Percentiles rank a stretch among this genome's conserved stretches.
These are phyloP conservation scores for Arabis hirsuta DNA, from an alignment of 345 rosid species.

Conservation along the genomic window DNA sequence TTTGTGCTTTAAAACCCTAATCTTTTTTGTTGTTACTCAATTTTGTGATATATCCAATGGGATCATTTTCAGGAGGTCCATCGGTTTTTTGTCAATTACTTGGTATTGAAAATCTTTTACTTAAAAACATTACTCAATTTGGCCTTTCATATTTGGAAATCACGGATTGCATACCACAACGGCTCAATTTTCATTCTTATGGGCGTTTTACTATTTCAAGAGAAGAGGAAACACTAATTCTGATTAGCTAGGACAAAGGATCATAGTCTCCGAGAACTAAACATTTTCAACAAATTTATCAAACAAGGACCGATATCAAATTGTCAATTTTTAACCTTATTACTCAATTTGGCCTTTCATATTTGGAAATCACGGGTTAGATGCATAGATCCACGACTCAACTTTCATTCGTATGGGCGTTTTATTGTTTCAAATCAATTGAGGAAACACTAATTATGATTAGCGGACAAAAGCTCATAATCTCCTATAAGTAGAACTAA, in stretches of 20 bases:
- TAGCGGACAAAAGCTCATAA: no score
- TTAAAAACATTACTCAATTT: background rate
- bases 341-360: no score
- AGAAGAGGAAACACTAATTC: background rate
- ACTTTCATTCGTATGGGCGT: background rate
- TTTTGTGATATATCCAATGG: slow-evolving; percentile 10
- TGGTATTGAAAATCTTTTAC: background rate
- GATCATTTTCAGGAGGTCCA: slow-evolving; percentile 29
- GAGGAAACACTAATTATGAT: no score
- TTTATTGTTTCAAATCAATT: slow-evolving; percentile 7
- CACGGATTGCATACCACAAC: slow-evolving; percentile 15
- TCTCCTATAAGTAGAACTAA: no score
- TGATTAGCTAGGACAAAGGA: no score
- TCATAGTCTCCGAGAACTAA: no score
- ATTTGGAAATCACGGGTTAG: slow-evolving; percentile 17
- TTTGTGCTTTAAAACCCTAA: slow-evolving; percentile 24
- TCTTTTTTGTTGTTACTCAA: background rate
- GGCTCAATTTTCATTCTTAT: background rate
- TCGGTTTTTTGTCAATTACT: slow-evolving; percentile 16
- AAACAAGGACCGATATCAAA: no score
- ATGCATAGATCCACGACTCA: slow-evolving; percentile 9
- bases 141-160: slow-evolving; percentile 33
- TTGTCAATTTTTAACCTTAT: no score
- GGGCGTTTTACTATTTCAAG: background rate
- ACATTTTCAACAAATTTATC: no score